Evolutionary conservation across 75 land plant genomes (phyloP).

Genomic region (Cupressus sempervirens): DNA sequence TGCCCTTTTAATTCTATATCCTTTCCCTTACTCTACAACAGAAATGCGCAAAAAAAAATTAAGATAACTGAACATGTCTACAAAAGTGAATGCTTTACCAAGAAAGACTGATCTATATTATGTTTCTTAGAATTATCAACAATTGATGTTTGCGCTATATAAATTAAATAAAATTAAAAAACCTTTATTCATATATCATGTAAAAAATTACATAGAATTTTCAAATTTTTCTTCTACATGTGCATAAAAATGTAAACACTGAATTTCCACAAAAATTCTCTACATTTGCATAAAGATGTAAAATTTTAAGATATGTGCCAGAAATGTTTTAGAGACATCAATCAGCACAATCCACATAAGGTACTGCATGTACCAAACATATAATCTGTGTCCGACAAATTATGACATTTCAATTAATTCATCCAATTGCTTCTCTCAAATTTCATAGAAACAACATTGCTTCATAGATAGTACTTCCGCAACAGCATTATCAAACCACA

Average conservation of each 20-base stretch:
- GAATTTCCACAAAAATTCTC: neutral
- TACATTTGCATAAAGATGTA: neutral
- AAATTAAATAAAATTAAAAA: neutral
- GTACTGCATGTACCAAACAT: neutral
- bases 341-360: neutral
- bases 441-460: neutral
- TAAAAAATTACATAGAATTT: neutral
- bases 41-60: neutral
- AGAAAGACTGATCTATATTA: neutral
- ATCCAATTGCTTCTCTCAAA: neutral
- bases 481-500: neutral
- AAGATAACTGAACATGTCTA: neutral
- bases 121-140: neutral
- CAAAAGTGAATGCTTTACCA: constrained; percentile 4
- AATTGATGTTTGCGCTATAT: neutral
- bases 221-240: neutral
- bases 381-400: neutral
- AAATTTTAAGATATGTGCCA: neutral
- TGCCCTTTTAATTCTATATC: constrained; percentile 93
- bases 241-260: neutral
- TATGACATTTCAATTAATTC: neutral
- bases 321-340: neutral
- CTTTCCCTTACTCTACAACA: constrained; percentile 74
- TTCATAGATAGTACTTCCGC: neutral
- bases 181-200: neutral